Conservation (phyloP, 306 rosid species). For the Prunus armeniaca region DNA sequence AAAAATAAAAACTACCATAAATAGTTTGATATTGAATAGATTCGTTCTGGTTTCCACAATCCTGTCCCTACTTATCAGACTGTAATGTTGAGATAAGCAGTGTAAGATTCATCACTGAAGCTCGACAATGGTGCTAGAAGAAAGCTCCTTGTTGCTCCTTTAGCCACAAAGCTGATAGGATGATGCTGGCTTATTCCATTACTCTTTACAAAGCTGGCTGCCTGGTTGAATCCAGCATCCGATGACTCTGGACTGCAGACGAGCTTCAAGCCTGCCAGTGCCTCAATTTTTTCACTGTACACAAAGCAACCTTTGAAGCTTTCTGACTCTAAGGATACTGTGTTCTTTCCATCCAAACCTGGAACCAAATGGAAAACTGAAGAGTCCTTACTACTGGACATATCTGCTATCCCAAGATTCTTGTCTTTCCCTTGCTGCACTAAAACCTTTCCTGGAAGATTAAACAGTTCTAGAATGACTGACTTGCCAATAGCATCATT, state of each 20-base stretch:
- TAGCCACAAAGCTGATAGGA: slow-evolving; percentile 75
- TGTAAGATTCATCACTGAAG: slow-evolving; percentile 64
- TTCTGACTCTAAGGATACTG: slow-evolving; percentile 56
- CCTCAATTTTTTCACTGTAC: slow-evolving; percentile 23
- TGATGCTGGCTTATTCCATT: slow-evolving; percentile 54
- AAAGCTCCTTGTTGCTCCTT: slow-evolving; percentile 55
- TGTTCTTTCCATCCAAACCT: slow-evolving; percentile 64
- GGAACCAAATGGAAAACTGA: slow-evolving; percentile 44
- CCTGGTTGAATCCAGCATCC: slow-evolving; percentile 36
- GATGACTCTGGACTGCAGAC: slow-evolving; percentile 36
- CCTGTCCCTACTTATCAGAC: slow-evolving; percentile 16
- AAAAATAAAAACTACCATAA: not conserved
- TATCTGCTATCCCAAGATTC: slow-evolving; percentile 39
- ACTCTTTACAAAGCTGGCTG: slow-evolving; percentile 53
- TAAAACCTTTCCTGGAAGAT: slow-evolving; percentile 66
- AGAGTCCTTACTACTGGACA: slow-evolving; percentile 24
- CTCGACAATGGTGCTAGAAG: slow-evolving; percentile 68
- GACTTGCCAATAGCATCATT: slow-evolving; percentile 29
- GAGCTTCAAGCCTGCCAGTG: slow-evolving; percentile 43
- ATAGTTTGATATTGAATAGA: not conserved
- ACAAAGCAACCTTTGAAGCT: slow-evolving; percentile 60
- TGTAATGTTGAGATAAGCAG: slow-evolving; percentile 66
- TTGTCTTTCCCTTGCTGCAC: slow-evolving; percentile 44
- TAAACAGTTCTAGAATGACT: slow-evolving; percentile 66
- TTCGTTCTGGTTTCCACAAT: not conserved